Evolutionary conservation across 1,284 basidiomycete species (phyloP).

Genomic region (Trichosporon faecale): DNA sequence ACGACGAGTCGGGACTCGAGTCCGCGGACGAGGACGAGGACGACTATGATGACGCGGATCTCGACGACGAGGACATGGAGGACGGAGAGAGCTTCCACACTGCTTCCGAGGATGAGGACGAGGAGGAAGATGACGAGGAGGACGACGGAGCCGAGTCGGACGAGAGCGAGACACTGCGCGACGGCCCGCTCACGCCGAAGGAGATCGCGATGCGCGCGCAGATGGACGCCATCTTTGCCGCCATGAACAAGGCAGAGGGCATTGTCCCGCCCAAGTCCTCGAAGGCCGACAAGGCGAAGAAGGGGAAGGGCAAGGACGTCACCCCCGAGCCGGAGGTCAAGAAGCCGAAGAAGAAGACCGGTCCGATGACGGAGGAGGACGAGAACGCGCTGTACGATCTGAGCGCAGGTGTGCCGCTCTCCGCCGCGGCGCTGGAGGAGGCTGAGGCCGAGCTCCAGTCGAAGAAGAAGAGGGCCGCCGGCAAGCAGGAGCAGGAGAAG

Average conservation of each 20-base stretch:
- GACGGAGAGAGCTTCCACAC: constrained; percentile 33
- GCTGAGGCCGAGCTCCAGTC: constrained; percentile 18
- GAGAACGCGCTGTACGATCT: constrained; percentile 20
- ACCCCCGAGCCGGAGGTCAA: not conserved
- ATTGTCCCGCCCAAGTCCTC: constrained; percentile 15
- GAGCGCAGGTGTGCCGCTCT: constrained; percentile 19
- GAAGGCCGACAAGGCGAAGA: constrained; percentile 15
- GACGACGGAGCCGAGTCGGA: constrained; percentile 32
- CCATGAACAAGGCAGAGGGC: constrained; percentile 39
- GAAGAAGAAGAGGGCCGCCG: not conserved
- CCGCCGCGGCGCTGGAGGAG: constrained; percentile 15
- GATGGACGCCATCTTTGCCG: constrained; percentile 40
- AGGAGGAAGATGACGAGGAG: constrained; percentile 29
- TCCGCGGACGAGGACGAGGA: constrained; percentile 26
- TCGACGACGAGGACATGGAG: constrained; percentile 13
- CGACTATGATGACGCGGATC: constrained; percentile 24
- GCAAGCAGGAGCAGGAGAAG: not conserved
- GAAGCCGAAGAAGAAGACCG: constrained; percentile 1
- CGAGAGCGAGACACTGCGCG: constrained; percentile 33
- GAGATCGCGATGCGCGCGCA: constrained; percentile 26
- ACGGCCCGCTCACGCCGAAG: constrained; percentile 30
- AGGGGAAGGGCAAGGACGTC: not conserved
- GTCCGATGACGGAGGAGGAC: not conserved
- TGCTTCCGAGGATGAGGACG: constrained; percentile 4
- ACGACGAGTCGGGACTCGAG: constrained; percentile 37